A percentile compares a stretch with the other conserved stretches of the same genome.
Evolutionary conservation across 2,329 filamentous ascomycete genomes (phyloP).

Genomic region (Aureobasidium sp.): DNA sequence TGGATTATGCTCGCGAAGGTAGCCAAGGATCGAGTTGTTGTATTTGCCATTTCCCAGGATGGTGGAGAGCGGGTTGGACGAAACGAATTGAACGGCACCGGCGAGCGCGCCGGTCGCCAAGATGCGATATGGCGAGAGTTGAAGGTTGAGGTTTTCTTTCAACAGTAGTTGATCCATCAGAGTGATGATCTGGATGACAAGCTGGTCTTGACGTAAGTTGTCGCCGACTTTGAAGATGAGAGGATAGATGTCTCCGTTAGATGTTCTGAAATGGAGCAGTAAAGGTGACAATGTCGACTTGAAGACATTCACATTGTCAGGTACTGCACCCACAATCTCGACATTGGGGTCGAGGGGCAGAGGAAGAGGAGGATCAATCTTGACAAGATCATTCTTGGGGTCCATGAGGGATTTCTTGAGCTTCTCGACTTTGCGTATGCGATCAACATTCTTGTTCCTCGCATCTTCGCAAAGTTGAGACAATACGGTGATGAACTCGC

Average conservation of each 20-base stretch:
- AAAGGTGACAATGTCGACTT: constrained; percentile 92
- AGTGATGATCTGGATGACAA: constrained; percentile 95
- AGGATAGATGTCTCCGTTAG: constrained; percentile 69
- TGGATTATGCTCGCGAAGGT: constrained; percentile 82
- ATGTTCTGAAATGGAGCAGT: constrained; percentile 82
- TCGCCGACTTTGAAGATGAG: constrained; percentile 98
- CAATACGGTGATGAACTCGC: constrained; percentile 78
- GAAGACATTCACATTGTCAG: constrained; percentile 84
- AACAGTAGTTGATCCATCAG: constrained; percentile 93
- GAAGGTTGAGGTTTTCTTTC: constrained; percentile 93
- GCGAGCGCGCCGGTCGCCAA: constrained; percentile 84
- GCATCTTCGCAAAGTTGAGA: constrained; percentile 87
- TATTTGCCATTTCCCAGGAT: constrained; percentile 67
- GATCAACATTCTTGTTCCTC: constrained; percentile 69
- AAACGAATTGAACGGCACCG: constrained; percentile 85
- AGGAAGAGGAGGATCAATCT: constrained; percentile 78
- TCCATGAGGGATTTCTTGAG: constrained; percentile 81
- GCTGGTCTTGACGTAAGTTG: constrained; percentile 90
- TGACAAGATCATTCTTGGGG: constrained; percentile 78
- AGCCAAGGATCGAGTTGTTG: constrained; percentile 69
- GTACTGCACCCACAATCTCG: constrained; percentile 68
- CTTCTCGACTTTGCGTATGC: constrained; percentile 72
- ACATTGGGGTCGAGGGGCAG: constrained; percentile 83
- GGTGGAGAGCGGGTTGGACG: constrained; percentile 70
- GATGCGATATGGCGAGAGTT: constrained; percentile 92